Evolutionary conservation across 2,329 filamentous ascomycete species (phyloP), one percentile per base, ranked within the genome.

Genomic region (Phialophora tarda): DNA sequence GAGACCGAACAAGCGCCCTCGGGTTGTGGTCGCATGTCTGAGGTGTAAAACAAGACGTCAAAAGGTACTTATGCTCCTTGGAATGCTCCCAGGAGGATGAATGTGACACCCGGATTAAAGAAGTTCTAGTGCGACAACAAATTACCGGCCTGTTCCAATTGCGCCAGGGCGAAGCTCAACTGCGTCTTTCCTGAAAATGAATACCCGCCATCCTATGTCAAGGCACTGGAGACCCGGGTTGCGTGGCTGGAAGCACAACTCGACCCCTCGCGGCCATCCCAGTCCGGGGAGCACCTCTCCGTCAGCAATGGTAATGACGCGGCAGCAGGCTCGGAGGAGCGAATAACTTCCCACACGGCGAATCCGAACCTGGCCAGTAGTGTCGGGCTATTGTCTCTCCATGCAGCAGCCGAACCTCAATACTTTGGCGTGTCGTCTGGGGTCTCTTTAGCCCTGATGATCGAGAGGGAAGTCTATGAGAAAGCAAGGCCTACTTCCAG

Each of bases 171-270:
- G 11, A 58, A 58, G 23, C 26, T 58, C 24, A 59, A 34, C 24
- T 65, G 63, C 38, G 56, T 55, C 32, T 60, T 59, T 59, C 41
- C 57, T 10, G 56, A 65, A 21, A 65, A 65, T 26, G 63, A 59
- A 14, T 65, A 65, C 21, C 63, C 63, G n/a, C 21, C 63, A 48
- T 65, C 63, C 24, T 65, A 65, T 50, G 63, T 65, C 56, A 65
- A 65, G 32, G 50, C 50, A 21, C 57, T 65, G 38, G 56, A 65
- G 48, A 58, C 32, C 5, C 32, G 63, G 50, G 48, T 65, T 14
- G 57, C 44, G 17, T 51, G 30, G 48, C 63, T 65, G 17, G 63
- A 65, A 50, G 48, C 63, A 48, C 47, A 60, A 50, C 57, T 65
- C 34, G 55, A 24, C 47, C 12, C 56, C 23, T 48, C 48, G 41